phyloP scores from a whole-genome alignment of 805 yeast species.

The Metschnikowia santaceciliae region DNA sequence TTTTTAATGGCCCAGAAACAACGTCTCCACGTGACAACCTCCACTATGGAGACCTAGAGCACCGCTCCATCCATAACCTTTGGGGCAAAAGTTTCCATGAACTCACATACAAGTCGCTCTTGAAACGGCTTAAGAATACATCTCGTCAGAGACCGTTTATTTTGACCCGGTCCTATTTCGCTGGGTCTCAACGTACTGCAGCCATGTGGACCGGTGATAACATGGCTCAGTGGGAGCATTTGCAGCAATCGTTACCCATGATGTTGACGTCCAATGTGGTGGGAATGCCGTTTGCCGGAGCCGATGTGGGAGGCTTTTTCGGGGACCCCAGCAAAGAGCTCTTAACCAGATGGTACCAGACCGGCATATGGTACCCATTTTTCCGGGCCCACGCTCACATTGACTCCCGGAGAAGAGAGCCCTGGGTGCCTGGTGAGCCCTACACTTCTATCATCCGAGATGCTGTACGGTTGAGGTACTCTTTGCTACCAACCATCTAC shows the following conservation, averaged over 20 bases:
- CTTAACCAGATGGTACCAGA: slow-evolving; percentile 89
- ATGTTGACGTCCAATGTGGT: slow-evolving; percentile 72
- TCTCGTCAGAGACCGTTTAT: slow-evolving; percentile 73
- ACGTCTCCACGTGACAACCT: slow-evolving; percentile 77
- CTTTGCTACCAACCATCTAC: slow-evolving; percentile 72
- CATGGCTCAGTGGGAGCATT: slow-evolving; percentile 86
- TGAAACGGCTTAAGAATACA: slow-evolving; percentile 42
- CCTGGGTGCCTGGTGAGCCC: slow-evolving; percentile 81
- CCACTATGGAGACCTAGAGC: slow-evolving; percentile 81
- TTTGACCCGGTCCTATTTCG: slow-evolving; percentile 77
- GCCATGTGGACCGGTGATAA: slow-evolving; percentile 99
- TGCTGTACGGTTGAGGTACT: slow-evolving; percentile 70
- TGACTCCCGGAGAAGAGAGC: slow-evolving; percentile 89
- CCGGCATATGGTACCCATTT: slow-evolving; percentile 95
- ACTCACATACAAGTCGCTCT: slow-evolving; percentile 67
- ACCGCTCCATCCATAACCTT: slow-evolving; percentile 84
- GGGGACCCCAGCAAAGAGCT: slow-evolving; percentile 83
- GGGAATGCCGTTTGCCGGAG: slow-evolving; percentile 91
- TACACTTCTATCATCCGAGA: slow-evolving; percentile 62
- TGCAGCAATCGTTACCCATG: slow-evolving; percentile 82
- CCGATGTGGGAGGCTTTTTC: slow-evolving; percentile 96
- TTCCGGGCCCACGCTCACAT: slow-evolving; percentile 97
- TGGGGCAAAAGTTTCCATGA: slow-evolving; percentile 80
- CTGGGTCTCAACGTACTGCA: slow-evolving; percentile 88
- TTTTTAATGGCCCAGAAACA: slow-evolving; percentile 93